Base-by-base conservation (phyloP, 2,329 filamentous ascomycete genomes). In the Neonectria neomacrospora region DNA sequence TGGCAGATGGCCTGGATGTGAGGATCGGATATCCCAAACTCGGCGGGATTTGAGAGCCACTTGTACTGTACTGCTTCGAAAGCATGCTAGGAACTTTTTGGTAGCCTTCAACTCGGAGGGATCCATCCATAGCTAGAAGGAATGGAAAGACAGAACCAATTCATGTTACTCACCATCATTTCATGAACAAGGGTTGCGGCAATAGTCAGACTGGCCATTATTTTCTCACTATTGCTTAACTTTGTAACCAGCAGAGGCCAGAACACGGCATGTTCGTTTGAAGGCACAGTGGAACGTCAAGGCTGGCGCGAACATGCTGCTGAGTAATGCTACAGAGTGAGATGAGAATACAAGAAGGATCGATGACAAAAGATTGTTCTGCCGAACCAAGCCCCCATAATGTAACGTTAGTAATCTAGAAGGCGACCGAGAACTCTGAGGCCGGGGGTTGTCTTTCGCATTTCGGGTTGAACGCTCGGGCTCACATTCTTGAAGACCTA, bases 171-270 rank as follows among this genome's bases (percentile, higher is more conserved):
- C 50, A 76, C 75, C 48, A 73, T 70, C 7, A 76, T 23, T 55
- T 77, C 75, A 22, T 77, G 75, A 11, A 70, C 58, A 8, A 77
- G 41, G 3, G 71, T 70, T 1, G 48, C 30, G 2, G 73, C 71
- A 12, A 73, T 30, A 10, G 65, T 37, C 34, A 67, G 59, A 42
- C 58, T 73, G 3, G 64, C 51, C 66, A 73, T 67, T 32, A 71
- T 54, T 52, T 69, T 73, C 64, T 77, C 75, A 26, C 70, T 68
- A 3, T 57, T 55, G 45, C 66, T 73, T 28, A 72, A 70, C 8
- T 65, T 64, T 11, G 61, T 45, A 1, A 64, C 58, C 12, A 76
- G 48, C 12, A 77, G 54, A 22, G 73, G 69, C 61, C 68, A 76
- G 5, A 77, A 44, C 14, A 65, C 2, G 16, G 42, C 8, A 26